These are phyloP conservation scores for Biscogniauxia sp. DNA, from an alignment of 2,329 filamentous ascomycete species.

Conservation along the genomic window DNA sequence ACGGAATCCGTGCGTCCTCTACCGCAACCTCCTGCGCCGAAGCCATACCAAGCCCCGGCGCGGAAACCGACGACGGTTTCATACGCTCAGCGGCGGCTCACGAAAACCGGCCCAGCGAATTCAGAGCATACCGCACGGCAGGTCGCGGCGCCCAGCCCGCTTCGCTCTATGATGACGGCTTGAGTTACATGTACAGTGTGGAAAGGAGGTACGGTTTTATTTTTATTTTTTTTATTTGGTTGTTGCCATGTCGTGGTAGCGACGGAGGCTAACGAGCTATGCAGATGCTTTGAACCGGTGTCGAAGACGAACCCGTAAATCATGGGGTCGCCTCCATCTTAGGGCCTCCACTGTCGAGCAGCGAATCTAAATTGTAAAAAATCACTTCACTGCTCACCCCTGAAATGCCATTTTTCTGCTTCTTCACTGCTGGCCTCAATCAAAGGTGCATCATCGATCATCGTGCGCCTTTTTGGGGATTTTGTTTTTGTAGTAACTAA, in stretches of 20 bases:
- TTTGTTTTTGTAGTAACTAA: constrained; percentile 11
- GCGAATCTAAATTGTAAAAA: constrained; percentile 6
- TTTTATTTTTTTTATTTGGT: too few species aligned
- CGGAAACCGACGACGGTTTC: constrained; percentile 32
- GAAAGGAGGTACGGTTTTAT: constrained; percentile 27
- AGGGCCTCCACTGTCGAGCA: constrained; percentile 20
- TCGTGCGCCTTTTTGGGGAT: neutral
- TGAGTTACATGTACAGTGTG: constrained; percentile 34
- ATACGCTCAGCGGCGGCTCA: constrained; percentile 45
- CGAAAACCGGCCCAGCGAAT: constrained; percentile 44
- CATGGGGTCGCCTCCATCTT: constrained; percentile 19
- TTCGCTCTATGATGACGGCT: constrained; percentile 66
- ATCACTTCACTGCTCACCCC: constrained; percentile 11
- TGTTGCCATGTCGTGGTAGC: neutral
- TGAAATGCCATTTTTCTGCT: constrained; percentile 21
- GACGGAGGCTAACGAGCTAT: constrained; percentile 9
- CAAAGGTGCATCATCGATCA: neutral
- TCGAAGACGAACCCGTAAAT: constrained; percentile 14
- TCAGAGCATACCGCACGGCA: constrained; percentile 44
- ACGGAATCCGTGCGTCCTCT: constrained; percentile 39
- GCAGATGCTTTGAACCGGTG: constrained; percentile 19
- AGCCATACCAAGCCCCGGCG: constrained; percentile 20
- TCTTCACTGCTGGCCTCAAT: constrained; percentile 13
- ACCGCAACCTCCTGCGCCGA: constrained; percentile 42
- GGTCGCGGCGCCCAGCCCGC: constrained; percentile 63